Evolutionary conservation across 2,329 filamentous ascomycete genomes (phyloP).

Genomic region (Fusarium marasasianum): DNA sequence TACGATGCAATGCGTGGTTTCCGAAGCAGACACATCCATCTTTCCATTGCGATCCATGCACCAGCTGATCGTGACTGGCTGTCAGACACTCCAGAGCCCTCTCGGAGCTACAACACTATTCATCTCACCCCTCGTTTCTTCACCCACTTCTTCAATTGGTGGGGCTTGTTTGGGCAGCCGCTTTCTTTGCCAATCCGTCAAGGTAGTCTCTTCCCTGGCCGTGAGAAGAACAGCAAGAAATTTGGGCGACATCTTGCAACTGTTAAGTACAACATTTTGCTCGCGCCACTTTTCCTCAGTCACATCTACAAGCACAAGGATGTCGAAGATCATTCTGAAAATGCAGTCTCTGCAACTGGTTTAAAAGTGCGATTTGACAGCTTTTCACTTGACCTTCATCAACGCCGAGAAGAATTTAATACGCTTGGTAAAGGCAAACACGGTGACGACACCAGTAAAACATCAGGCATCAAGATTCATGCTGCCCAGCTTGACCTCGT

Average conservation of each 20-base stretch:
- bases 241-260: constrained; percentile 97
- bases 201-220: constrained; percentile 87
- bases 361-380: constrained; percentile 95
- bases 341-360: constrained; percentile 88
- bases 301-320: constrained; percentile 99
- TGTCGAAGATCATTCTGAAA: constrained; percentile 81
- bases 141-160: constrained; percentile 98
- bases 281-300: constrained; percentile 92
- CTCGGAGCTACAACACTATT: constrained; percentile 94
- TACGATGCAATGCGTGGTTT: constrained; percentile 99
- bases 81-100: constrained; percentile 76
- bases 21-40: constrained; percentile 93
- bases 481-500: constrained; percentile 92
- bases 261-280: constrained; percentile 94
- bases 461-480: constrained; percentile 95
- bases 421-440: constrained; percentile 80
- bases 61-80: constrained; percentile 89
- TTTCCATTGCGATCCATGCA: constrained; percentile 90
- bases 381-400: constrained; percentile 96
- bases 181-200: constrained; percentile 96
- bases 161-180: constrained; percentile 93
- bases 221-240: constrained; percentile 98
- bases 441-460: constrained; percentile 72
- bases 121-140: constrained; percentile 96
- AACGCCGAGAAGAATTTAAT: constrained; percentile 90